Evolutionary conservation across 108 stramenopile species (phyloP).

Genomic region (Mayamaea pseudoterrestris): DNA sequence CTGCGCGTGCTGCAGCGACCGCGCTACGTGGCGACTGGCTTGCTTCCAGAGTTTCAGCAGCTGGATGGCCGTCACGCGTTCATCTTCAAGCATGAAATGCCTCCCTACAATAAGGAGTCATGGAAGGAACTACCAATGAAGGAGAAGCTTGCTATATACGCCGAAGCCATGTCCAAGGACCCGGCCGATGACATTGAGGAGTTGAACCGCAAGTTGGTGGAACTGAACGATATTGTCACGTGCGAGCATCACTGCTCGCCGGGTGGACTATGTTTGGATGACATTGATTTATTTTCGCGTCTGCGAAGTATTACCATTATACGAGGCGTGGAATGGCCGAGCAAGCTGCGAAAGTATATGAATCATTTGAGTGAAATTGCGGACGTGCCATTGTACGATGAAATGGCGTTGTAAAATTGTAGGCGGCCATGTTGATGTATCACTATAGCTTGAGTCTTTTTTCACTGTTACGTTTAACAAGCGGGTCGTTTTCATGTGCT

Average conservation of each 20-base stretch:
- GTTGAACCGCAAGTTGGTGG: constrained; percentile 71
- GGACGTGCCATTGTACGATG: constrained; percentile 85
- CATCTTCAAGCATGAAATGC: constrained; percentile 80
- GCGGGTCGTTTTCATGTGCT: too few species aligned
- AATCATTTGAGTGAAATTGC: constrained; percentile 74
- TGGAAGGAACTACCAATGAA: constrained; percentile 80
- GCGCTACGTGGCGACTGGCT: constrained; percentile 86
- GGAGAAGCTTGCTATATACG: constrained; percentile 63
- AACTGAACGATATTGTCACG: constrained; percentile 75
- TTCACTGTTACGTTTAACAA: too few species aligned
- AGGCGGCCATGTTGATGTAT: too few species aligned
- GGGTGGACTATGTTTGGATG: constrained; percentile 79
- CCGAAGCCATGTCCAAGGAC: constrained; percentile 72
- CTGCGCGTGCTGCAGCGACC: constrained; percentile 84
- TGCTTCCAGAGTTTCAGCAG: constrained; percentile 88
- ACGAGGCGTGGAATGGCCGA: constrained; percentile 74
- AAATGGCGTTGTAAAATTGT: constrained; percentile 59
- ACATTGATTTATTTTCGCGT: constrained; percentile 84
- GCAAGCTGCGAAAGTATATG: constrained; percentile 77
- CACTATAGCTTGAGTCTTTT: too few species aligned
- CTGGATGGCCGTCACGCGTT: constrained; percentile 83
- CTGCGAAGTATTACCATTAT: constrained; percentile 83
- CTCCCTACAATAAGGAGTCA: constrained; percentile 80
- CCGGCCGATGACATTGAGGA: constrained; percentile 69
- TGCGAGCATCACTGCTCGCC: constrained; percentile 70